These are phyloP conservation scores for Trichoderma koningii DNA, from an alignment of 2,329 filamentous ascomycete genomes.

Conservation along the genomic window DNA sequence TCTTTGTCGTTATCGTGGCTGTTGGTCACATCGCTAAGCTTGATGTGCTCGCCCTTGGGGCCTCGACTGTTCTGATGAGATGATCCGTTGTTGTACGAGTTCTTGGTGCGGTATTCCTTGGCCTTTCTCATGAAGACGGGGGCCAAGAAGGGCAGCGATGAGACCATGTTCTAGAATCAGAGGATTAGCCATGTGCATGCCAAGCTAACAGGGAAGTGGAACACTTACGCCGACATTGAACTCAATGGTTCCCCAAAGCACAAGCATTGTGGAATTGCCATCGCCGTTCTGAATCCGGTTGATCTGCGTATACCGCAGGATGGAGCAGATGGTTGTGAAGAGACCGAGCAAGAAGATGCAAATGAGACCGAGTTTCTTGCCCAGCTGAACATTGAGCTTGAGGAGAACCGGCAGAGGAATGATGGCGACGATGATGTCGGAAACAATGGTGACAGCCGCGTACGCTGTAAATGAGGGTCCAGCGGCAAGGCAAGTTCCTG, in stretches of 20 bases:
- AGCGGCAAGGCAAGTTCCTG: conserved; percentile 49
- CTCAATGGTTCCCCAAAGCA: conserved; percentile 59
- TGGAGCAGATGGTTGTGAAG: conserved; percentile 57
- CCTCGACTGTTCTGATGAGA: conserved; percentile 33
- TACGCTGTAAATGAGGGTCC: conserved; percentile 55
- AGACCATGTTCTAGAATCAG: conserved; percentile 47
- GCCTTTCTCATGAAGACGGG: conserved; percentile 48
- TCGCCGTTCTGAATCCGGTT: conserved; percentile 52
- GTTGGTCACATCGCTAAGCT: conserved; percentile 44
- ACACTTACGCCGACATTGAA: conserved; percentile 57
- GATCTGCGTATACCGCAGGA: conserved; percentile 56
- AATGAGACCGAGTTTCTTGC: conserved; percentile 54
- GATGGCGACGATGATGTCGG: conserved; percentile 52
- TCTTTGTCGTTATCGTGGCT: conserved; percentile 35
- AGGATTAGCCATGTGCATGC: neutral
- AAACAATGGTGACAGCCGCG: conserved; percentile 54
- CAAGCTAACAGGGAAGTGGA: too few relatives aligned
- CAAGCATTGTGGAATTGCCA: conserved; percentile 57
- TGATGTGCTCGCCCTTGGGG: conserved; percentile 40
- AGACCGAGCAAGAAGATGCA: conserved; percentile 55
- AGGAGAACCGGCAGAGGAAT: conserved; percentile 54
- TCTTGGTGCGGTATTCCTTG: conserved; percentile 45
- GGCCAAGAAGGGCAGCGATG: conserved; percentile 49
- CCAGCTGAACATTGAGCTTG: conserved; percentile 49
- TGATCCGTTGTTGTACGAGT: conserved; percentile 39